Conservation (phyloP, 306 rosid genomes). For the Gynostemma pentaphyllum region DNA sequence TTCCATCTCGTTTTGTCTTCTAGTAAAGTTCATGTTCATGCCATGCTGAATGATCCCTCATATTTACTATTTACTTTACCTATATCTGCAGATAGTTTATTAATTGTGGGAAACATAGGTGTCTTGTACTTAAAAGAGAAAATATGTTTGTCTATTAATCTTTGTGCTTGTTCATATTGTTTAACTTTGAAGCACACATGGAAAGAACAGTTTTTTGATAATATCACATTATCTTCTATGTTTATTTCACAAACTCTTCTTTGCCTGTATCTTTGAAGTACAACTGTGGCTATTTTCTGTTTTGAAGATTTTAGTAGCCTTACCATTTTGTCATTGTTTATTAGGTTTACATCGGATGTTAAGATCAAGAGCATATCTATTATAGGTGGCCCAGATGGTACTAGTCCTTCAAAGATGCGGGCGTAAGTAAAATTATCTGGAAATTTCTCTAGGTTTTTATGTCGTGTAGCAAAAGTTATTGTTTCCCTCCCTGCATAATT, state of each 20-base stretch:
- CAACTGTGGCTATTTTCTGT: background rate
- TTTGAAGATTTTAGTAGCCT: background rate
- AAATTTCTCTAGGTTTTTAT: background rate
- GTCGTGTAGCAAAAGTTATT: background rate
- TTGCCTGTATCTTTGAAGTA: background rate
- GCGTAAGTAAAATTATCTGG: slow-evolving; percentile 41
- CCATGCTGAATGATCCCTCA: background rate
- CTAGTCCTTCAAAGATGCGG: slow-evolving; percentile 91
- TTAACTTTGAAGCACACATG: background rate
- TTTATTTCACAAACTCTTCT: background rate
- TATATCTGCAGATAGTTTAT: background rate
- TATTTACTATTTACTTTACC: background rate
- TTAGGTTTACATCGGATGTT: slow-evolving; percentile 91
- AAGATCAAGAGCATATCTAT: slow-evolving; percentile 89
- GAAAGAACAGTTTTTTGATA: background rate
- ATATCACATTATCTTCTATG: background rate
- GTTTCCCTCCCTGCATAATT: background rate
- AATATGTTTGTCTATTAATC: background rate
- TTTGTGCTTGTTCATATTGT: background rate
- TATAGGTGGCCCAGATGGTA: slow-evolving; percentile 75
- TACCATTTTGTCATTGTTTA: slow-evolving; percentile 4
- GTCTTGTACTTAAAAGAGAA: background rate
- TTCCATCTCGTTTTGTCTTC: background rate
- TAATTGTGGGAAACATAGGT: background rate
- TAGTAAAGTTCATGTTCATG: background rate